A percentile compares a stretch with the other conserved stretches of the same genome.
Conservation (phyloP, 805 yeast species). For the Ascoidea tarda region DNA sequence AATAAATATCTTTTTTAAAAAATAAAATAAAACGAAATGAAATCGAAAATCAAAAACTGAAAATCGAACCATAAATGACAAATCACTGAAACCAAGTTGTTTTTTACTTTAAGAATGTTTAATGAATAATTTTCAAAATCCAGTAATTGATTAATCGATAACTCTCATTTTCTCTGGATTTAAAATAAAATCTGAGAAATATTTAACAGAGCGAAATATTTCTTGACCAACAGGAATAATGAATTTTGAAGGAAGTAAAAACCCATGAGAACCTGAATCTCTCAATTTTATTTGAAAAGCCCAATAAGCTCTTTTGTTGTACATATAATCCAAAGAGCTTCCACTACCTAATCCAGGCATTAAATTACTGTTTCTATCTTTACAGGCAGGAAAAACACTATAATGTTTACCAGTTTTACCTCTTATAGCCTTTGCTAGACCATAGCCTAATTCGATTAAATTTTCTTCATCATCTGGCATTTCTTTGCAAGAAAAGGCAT, state of each 20-base stretch:
- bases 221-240: slow-evolving; percentile 72
- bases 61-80: too few relatives aligned
- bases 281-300: slow-evolving; percentile 74
- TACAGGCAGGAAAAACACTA: slow-evolving; percentile 63
- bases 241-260: slow-evolving; percentile 54
- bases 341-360: slow-evolving; percentile 70
- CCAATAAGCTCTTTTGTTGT: slow-evolving; percentile 62
- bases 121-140: too few relatives aligned
- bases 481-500: slow-evolving; percentile 63
- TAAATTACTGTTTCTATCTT: slow-evolving; percentile 63
- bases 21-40: too few relatives aligned
- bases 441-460: slow-evolving; percentile 68
- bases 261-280: slow-evolving; percentile 76
- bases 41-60: too few relatives aligned
- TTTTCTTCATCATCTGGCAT: slow-evolving; percentile 73
- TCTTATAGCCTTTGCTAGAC: slow-evolving; percentile 62
- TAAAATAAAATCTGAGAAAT: slow-evolving; percentile 43
- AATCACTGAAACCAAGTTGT: too few relatives aligned
- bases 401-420: slow-evolving; percentile 48
- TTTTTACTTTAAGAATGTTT: too few relatives aligned
- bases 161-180: slow-evolving; percentile 19
- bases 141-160: too few relatives aligned
- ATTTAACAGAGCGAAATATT: slow-evolving; percentile 50
- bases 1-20: too few relatives aligned
- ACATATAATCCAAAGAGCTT: slow-evolving; percentile 71